phyloP scores from a whole-genome alignment of 1,284 basidiomycete genomes.

The Cystobasidium slooffiae region DNA sequence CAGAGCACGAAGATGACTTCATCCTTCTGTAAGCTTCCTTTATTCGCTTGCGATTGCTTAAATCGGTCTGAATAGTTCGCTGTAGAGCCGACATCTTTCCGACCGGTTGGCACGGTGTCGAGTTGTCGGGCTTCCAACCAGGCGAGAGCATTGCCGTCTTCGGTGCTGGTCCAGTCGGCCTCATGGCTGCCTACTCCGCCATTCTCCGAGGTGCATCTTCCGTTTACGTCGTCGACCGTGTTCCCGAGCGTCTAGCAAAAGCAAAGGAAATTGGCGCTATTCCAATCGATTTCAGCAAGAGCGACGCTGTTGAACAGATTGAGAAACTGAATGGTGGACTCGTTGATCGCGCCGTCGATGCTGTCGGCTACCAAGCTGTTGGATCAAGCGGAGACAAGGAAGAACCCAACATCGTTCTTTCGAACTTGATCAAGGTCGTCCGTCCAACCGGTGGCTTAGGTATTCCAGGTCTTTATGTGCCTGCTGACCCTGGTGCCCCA shows the following conservation, averaged over 20 bases:
- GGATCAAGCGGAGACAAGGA: slow-evolving; percentile 63
- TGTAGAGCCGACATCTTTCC: slow-evolving; percentile 28
- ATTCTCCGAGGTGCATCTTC: slow-evolving; percentile 62
- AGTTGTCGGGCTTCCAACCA: slow-evolving; percentile 57
- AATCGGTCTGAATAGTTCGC: background rate
- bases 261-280: slow-evolving; percentile 63
- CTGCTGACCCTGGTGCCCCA: slow-evolving; percentile 62
- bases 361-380: slow-evolving; percentile 63
- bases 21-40: slow-evolving; percentile 64
- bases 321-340: slow-evolving; percentile 53
- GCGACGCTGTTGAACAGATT: slow-evolving; percentile 49
- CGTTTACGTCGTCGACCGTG: slow-evolving; percentile 65
- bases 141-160: slow-evolving; percentile 64
- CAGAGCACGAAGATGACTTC: slow-evolving; percentile 64
- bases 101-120: slow-evolving; percentile 62
- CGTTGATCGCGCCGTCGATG: slow-evolving; percentile 61
- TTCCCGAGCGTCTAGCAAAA: slow-evolving; percentile 63
- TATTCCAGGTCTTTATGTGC: slow-evolving; percentile 63
- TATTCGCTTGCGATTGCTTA: slow-evolving; percentile 58
- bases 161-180: slow-evolving; percentile 61
- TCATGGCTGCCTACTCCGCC: slow-evolving; percentile 66
- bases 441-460: slow-evolving; percentile 64
- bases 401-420: slow-evolving; percentile 63
- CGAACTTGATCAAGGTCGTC: slow-evolving; percentile 63
- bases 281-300: slow-evolving; percentile 61